Evolutionary conservation across 768 basidiomycete genomes (phyloP), one percentile per base, ranked within the genome.

Genomic region (Boletus vinaceobasis): DNA sequence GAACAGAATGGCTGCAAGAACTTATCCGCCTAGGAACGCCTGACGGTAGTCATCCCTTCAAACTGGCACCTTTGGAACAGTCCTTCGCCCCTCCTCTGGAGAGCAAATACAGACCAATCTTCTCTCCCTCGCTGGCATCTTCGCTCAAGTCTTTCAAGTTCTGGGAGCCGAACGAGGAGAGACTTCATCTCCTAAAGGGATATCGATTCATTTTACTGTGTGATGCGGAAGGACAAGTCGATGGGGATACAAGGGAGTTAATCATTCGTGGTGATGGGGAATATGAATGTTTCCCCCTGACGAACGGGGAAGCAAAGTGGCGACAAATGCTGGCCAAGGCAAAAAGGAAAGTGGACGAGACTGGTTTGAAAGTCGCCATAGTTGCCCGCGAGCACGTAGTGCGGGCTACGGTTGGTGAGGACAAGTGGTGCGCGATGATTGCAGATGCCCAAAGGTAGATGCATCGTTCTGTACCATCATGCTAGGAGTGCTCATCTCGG

Each of bases 161-260:
- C 3, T 90, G 88, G 89, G 81, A 85, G 53, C 84, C 84, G 0
- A 85, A 84, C 50, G 84, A 87, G 62, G 82, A 76, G 52, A 76
- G 89, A 9, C 60, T 81, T 9, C 74, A 76, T 44, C 73, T 91
- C 62, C 75, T 90, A 32, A 65, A 69, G 6, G 66, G 68, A 0
- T 79, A 75, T 55, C 75, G 84, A 8, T 88, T 90, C 61, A 63
- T 90, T 7, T 82, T 84, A 50, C 71, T 85, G 6, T 79, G 79
- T 2, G 85, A 87, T 59, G 80, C 77, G 45, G 74, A 74, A 0
- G 73, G 78, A n/a, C 76, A 81, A 36, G 63, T 75, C 0, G 78
- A 79, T 19, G 67, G 65, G 7, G 80, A 81, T 23, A 68, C 83
- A 23, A 75, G 77, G 52, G 83, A 83, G 15, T 65, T 88, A 40